Conservation (phyloP, 2,329 filamentous ascomycete genomes). For the Phialophora tarda region DNA sequence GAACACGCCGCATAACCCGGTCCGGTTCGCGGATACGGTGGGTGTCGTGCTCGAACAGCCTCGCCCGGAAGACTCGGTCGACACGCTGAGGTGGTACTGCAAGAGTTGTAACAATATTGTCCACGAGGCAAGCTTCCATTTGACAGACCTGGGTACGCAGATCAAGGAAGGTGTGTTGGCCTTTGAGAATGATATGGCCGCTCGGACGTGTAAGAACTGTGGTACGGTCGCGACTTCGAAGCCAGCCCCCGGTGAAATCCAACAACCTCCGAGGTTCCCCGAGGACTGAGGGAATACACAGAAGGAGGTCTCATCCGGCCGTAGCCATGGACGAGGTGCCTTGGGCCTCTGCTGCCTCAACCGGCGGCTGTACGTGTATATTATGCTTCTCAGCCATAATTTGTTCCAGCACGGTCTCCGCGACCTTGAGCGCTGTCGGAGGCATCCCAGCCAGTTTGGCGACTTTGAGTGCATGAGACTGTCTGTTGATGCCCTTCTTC, state of each 20-base stretch:
- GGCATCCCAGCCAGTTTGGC: constrained; percentile 84
- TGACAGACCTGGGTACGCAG: constrained; percentile 88
- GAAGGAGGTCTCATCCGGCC: constrained; percentile 1
- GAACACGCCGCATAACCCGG: constrained; percentile 96
- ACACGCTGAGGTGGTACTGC: constrained; percentile 93
- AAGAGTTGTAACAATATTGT: constrained; percentile 71
- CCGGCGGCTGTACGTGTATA: constrained; percentile 3
- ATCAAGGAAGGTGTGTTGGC: constrained; percentile 88
- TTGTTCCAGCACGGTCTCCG: constrained; percentile 47
- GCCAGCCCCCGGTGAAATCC: constrained; percentile 50
- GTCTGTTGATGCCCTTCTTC: constrained; percentile 78
- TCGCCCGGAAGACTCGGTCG: constrained; percentile 70
- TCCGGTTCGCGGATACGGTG: constrained; percentile 91
- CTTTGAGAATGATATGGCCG: constrained; percentile 72
- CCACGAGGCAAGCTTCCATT: constrained; percentile 85
- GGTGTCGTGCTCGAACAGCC: constrained; percentile 90
- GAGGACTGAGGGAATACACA: constrained; percentile 24
- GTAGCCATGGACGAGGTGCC: constrained; percentile 16
- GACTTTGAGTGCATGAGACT: constrained; percentile 94
- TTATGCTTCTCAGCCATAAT: constrained; percentile 22
- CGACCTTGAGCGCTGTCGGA: constrained; percentile 71
- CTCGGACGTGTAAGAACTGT: constrained; percentile 77
- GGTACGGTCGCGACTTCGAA: constrained; percentile 70
- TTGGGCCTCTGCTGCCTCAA: constrained; percentile 1
- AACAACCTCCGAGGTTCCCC: constrained; percentile 50